Conservation (phyloP, 192 early-diverging fungal genomes). For the Coemansia guatemalensis region DNA sequence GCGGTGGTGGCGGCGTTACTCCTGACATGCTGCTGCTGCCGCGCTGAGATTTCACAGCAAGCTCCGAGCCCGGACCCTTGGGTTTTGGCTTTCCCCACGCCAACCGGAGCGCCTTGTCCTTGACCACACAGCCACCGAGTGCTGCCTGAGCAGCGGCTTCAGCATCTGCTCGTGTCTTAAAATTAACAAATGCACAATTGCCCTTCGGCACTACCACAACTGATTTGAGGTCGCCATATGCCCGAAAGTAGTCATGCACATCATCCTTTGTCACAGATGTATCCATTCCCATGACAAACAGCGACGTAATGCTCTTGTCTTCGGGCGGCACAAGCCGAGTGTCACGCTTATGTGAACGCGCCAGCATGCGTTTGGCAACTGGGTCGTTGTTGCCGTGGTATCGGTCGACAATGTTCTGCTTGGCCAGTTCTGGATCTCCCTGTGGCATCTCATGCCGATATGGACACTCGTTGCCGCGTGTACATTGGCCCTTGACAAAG, state of each 20-base stretch:
- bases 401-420: constrained; percentile 94
- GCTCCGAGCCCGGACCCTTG: constrained; percentile 65
- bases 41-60: constrained; percentile 10
- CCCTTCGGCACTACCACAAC: constrained; percentile 77
- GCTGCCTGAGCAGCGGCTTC: constrained; percentile 79
- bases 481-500: constrained; percentile 94
- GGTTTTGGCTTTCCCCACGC: constrained; percentile 83
- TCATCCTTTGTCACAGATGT: constrained; percentile 67
- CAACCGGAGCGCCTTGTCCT: constrained; percentile 68
- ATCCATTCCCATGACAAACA: constrained; percentile 86
- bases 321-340: constrained; percentile 63
- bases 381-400: constrained; percentile 96
- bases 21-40: neutral
- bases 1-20: constrained; percentile 5
- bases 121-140: constrained; percentile 69
- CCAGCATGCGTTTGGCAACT: constrained; percentile 82
- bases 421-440: constrained; percentile 73
- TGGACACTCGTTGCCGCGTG: constrained; percentile 91
- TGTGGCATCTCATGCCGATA: constrained; percentile 92
- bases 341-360: constrained; percentile 54
- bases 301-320: constrained; percentile 78
- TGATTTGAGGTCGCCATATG: constrained; percentile 88
- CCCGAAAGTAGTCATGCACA: constrained; percentile 69
- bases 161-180: constrained; percentile 72
- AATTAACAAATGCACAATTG: constrained; percentile 92